These are phyloP conservation scores for Pleurotus giganteus DNA, from an alignment of 768 basidiomycete species.

Conservation along the genomic window DNA sequence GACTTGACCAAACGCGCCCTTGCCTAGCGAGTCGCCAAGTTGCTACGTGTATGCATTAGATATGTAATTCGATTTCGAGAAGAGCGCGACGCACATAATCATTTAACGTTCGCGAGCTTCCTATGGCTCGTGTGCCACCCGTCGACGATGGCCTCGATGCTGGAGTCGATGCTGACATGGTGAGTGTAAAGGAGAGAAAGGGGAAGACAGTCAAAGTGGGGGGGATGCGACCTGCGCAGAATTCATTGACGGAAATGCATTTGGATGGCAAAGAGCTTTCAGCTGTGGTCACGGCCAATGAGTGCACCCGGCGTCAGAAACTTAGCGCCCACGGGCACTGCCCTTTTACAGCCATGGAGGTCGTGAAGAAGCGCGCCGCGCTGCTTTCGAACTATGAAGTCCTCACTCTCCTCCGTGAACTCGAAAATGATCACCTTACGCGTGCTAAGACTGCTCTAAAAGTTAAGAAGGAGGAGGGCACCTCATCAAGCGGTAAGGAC, in stretches of 20 bases:
- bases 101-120: conserved; percentile 8
- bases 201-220: background rate
- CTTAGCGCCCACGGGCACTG: background rate
- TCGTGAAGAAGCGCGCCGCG: conserved; percentile 69
- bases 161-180: conserved; percentile 4
- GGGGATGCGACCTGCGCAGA: conserved; percentile 6
- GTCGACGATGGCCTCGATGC: conserved; percentile 8
- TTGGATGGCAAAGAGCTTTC: background rate
- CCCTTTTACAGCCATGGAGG: conserved; percentile 32
- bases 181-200: conserved; percentile 1
- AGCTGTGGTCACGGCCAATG: too few species aligned
- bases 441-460: conserved; percentile 69
- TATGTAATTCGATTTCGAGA: background rate
- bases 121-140: conserved; percentile 6
- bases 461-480: conserved; percentile 76
- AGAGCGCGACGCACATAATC: conserved; percentile 1
- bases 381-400: conserved; percentile 91
- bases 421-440: conserved; percentile 70
- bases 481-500: conserved; percentile 31
- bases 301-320: conserved; percentile 4
- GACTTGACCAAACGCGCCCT: conserved; percentile 96
- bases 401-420: conserved; percentile 68
- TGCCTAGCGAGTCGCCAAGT: conserved; percentile 94
- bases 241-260: conserved; percentile 6
- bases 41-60: conserved; percentile 48